phyloP scores from a whole-genome alignment of 1,284 basidiomycete genomes.

The Crepidotus sp. region DNA sequence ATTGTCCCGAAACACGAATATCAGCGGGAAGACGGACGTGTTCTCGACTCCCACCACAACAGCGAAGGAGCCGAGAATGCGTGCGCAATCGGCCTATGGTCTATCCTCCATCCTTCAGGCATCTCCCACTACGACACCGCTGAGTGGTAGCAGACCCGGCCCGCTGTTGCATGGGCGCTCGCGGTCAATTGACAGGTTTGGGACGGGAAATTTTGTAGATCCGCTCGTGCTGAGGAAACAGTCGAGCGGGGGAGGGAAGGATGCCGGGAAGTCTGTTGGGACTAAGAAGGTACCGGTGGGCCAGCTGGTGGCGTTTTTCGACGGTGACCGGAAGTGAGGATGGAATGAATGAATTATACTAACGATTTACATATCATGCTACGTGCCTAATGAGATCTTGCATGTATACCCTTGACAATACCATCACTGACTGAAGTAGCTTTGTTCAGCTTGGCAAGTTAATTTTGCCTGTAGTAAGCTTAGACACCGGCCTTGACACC shows the following conservation, averaged over 20 bases:
- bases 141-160: slow-evolving; percentile 22
- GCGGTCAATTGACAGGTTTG: slow-evolving; percentile 43
- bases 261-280: slow-evolving; percentile 33
- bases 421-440: not conserved
- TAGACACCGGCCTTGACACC: no score
- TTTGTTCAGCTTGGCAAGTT: no score
- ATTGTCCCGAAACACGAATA: slow-evolving; percentile 15
- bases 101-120: slow-evolving; percentile 29
- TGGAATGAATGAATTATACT: slow-evolving; percentile 2
- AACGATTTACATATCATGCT: not conserved
- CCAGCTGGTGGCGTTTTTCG: slow-evolving; percentile 75
- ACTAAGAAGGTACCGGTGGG: slow-evolving; percentile 65
- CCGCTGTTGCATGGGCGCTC: slow-evolving; percentile 43
- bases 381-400: slow-evolving; percentile 2
- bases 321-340: slow-evolving; percentile 37
- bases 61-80: slow-evolving; percentile 26
- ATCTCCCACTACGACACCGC: slow-evolving; percentile 14
- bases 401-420: slow-evolving; percentile 9
- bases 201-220: slow-evolving; percentile 49
- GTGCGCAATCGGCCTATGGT: slow-evolving; percentile 47
- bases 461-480: no score
- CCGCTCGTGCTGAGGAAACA: slow-evolving; percentile 61
- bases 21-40: slow-evolving; percentile 1
- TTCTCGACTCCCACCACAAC: not conserved
- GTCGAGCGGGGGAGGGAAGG: slow-evolving; percentile 38